A percentile compares a stretch with the other conserved stretches of the same genome.
phyloP scores from a whole-genome alignment of 2,329 filamentous ascomycete species.

The Scedosporium boydii region DNA sequence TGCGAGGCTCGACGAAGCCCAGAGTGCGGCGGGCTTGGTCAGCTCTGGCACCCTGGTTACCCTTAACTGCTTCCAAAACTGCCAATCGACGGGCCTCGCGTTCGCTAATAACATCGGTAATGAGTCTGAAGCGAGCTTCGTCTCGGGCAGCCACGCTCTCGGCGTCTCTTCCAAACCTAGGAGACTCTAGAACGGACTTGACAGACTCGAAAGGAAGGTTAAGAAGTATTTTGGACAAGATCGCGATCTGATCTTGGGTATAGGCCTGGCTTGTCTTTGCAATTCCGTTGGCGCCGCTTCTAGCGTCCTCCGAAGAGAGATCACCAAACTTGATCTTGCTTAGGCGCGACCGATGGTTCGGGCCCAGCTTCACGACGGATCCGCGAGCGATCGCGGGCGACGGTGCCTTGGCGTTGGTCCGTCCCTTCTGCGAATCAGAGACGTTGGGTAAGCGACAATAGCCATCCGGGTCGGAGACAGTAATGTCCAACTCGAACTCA shows the following conservation, averaged over 20 bases:
- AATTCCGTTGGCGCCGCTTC: conserved; percentile 2
- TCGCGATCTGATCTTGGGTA: conserved; percentile 25
- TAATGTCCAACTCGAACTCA: conserved; percentile 49
- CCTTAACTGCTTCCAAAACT: conserved; percentile 31
- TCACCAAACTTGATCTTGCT: conserved; percentile 63
- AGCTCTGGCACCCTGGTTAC: conserved; percentile 19
- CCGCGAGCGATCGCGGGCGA: conserved; percentile 10
- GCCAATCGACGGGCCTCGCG: conserved; percentile 46
- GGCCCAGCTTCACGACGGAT: conserved; percentile 4
- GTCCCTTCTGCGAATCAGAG: background rate
- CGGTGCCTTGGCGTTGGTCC: conserved; percentile 1
- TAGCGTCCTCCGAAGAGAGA: conserved; percentile 29
- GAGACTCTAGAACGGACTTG: conserved; percentile 54
- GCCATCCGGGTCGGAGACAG: conserved; percentile 22
- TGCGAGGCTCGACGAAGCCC: conserved; percentile 26
- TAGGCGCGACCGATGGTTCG: conserved; percentile 28
- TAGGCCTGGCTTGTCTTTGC: background rate
- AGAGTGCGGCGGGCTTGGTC: conserved; percentile 24
- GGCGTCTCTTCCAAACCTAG: background rate
- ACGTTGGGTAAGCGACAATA: conserved; percentile 30
- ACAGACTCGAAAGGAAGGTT: conserved; percentile 61
- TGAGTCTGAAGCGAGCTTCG: conserved; percentile 36
- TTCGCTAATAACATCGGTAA: conserved; percentile 42
- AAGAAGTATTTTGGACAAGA: conserved; percentile 57
- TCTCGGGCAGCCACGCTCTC: conserved; percentile 28